Evolutionary conservation across 495 filamentous ascomycete genomes (phyloP), one percentile per base, ranked within the genome.

Genomic region (Astrothelium macrocarpum): DNA sequence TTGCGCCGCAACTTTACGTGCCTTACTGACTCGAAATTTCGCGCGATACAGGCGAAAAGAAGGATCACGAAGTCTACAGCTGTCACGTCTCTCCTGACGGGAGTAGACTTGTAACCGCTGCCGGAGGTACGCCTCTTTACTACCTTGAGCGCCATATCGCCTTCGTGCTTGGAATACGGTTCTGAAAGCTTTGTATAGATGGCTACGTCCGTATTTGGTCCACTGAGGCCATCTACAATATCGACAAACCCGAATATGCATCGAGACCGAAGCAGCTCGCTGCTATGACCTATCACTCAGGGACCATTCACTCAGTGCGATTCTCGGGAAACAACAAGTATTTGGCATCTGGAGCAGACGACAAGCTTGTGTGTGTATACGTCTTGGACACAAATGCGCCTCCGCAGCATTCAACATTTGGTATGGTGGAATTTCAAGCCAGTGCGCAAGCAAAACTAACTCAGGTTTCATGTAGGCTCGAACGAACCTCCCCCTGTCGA

Each of bases 141-240:
- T 26, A 59, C 26, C 14, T 26, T 34, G 1, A 45, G 16, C 49
- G 25, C 49, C 49, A 5, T 9, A 29, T 9, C 7, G 23, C 23
- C 12, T 20, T 9, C 20, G 3, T 29, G 49, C 5, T 25, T 25
- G 10, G 25, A 5, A 2, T 20, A 29, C 11, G 66, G 64, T 29
- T 9, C 25, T 56, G 49, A 56, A 11, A 56, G 25, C 25, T 28
- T 29, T 28, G 25, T 65, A 60, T 29, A 90, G 94, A 98, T 84
- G 93, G 94, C 72, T 90, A 95, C 70, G 93, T 97, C 65, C 88
- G 94, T 32, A 90, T 98, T 66, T 98, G 94, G 94, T 97, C 94
- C 46, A 96, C 88, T 32, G 90, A 96, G 66, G 90, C 94, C 53
- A 91, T 97, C 70, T 86, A 87, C 76, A 88, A 89, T 64, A 85